Base-by-base conservation (phyloP, 1,284 basidiomycete species). In the Puccinia coronata region DNA sequence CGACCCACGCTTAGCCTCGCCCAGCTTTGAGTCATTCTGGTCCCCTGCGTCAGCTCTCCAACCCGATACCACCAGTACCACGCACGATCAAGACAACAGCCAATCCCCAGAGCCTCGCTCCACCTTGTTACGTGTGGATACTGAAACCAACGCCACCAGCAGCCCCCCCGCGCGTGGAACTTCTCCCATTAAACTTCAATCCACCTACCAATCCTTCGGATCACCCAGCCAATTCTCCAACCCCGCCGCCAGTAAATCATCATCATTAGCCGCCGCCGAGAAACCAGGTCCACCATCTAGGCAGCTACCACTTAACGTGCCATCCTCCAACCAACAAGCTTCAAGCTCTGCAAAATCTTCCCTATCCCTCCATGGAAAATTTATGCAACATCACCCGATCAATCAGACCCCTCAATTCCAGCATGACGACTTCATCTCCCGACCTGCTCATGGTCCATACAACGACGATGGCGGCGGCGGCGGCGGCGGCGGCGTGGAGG, bases 121-220 rank as follows among this genome's bases (percentile, higher is more conserved):
- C 3, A 51, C 14, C 36, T n/a, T n/a, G n/a, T 53, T 73, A 49
- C 25, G 43, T 14, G 8, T 49, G n/a, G 49, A 70, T 70, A 70
- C 31, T 23, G 49, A 70, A 6, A n/a, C 20, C 5, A 49, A 70
- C 18, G 18, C 69, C 0, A 70, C 28, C 69, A 43, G 11, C 31
- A 43, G 28, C 14, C 36, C 65, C 34, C 6, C 47, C 18, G 11
- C 23, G 8, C 65, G 41, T 18, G 25, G 11, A 18, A 12, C 25
- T 16, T 79, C 77, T 12, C 65, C 65, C n/a, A 39, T 55, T 41
- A 55, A n/a, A 43, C 23, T 28, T 20, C 77, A 79, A 71, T 79
- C 77, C 20, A 79, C 49, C 47, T 79, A 79, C 69, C 77, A 79
- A 69, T 79, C 77, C 23, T 79, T 79, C 55, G 77, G 77, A n/a